Conservation (phyloP, 768 basidiomycete species). For the Tephrocybe sp. region DNA sequence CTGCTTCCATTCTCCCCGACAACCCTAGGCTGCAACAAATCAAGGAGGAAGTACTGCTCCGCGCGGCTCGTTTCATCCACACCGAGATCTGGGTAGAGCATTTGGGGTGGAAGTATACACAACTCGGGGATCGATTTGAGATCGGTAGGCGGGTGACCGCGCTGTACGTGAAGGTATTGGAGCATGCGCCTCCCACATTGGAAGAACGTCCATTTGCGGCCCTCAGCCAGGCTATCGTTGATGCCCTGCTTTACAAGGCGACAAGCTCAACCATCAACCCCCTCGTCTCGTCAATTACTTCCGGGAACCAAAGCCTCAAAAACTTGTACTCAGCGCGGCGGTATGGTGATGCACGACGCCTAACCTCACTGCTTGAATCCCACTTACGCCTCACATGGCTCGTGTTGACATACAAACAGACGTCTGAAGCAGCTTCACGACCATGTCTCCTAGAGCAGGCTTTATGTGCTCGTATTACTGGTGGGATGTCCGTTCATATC, state of each 20-base stretch:
- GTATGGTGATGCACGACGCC: slow-evolving; percentile 64
- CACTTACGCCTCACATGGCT: slow-evolving; percentile 62
- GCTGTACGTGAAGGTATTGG: slow-evolving; percentile 68
- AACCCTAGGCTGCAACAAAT: slow-evolving; percentile 65
- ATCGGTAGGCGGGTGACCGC: slow-evolving; percentile 67
- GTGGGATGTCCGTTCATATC: slow-evolving; percentile 46
- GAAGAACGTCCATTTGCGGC: slow-evolving; percentile 57
- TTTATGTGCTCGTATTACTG: slow-evolving; percentile 62
- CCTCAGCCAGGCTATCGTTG: slow-evolving; percentile 64
- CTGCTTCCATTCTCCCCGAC: slow-evolving; percentile 54
- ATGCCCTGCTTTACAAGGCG: slow-evolving; percentile 72
- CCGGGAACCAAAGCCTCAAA: slow-evolving; percentile 56
- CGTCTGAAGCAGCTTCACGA: slow-evolving; percentile 38
- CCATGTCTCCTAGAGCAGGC: slow-evolving; percentile 76
- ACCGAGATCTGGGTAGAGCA: slow-evolving; percentile 89
- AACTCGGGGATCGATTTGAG: slow-evolving; percentile 81
- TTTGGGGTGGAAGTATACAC: slow-evolving; percentile 81
- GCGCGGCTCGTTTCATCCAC: slow-evolving; percentile 78
- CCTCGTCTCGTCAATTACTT: slow-evolving; percentile 67
- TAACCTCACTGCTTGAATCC: slow-evolving; percentile 69
- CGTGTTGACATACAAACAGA: slow-evolving; percentile 65
- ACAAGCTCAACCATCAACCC: slow-evolving; percentile 82
- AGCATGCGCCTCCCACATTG: slow-evolving; percentile 55
- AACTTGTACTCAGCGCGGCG: slow-evolving; percentile 64
- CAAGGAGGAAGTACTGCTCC: slow-evolving; percentile 82